Evolutionary conservation across 768 basidiomycete species (phyloP), one percentile per base, ranked within the genome.

Genomic region (Tubosaeta sp.): DNA sequence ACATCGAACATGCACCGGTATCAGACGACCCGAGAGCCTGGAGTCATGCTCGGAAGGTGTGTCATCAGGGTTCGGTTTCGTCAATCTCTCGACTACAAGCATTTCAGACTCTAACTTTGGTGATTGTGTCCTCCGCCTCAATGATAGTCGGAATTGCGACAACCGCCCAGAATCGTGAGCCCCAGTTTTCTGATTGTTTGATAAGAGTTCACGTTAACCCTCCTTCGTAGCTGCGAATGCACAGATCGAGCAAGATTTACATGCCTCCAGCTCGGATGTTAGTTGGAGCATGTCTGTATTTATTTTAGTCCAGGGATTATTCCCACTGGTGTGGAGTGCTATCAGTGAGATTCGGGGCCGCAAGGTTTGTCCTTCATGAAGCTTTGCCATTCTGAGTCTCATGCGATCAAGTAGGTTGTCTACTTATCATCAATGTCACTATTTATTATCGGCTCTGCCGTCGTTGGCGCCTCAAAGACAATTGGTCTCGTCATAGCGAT

Each of bases 331-430:
- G 1, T 91, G 89, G 88, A 79, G 76, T 34, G 78, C 83, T 0
- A 68, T 90, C 27, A 86, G 85, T 55, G 90, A 92, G 66, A 78
- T 91, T 14, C 82, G 82, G 59, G 90, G 90, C 1, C 73, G 89
- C 47, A 91, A 82, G 74, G 84, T 83, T 56, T 34, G 52, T 7
- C 6, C 50, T 52, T 32, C 16, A 19, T 43, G 9, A 22, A 22
- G 22, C 22, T 22, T 22, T 4, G 6, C 12, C 14, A 47, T 47
- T 46, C 37, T 49, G 17, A 39, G 26, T 6, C 25, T 25, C 16
- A 38, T 51, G 29, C 32, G 17, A 42, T 22, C 27, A 41, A 22
- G 22, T 22, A 83, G 83, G 52, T 76, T 16, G 81, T 86, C 3
- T 86, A 86, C 62, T 55, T 84, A 1, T 52, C 71, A 12, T 83